Percentiles rank a stretch among this genome's conserved stretches.
Evolutionary conservation across 306 rosid species (phyloP).

Genomic region (Styphnolobium japonicum): DNA sequence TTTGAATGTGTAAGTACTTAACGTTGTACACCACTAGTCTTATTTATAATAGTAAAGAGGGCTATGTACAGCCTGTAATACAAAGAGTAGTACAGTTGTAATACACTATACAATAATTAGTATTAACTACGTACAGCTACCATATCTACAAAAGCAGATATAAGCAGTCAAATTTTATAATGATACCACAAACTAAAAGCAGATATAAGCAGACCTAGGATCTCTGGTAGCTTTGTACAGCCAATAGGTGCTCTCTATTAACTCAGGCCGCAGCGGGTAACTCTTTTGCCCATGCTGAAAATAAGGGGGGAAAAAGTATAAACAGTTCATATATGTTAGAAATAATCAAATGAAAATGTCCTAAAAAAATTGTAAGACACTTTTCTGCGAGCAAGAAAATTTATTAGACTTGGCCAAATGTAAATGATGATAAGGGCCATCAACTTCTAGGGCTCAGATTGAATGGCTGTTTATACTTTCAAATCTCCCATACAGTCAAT

Average conservation of each 20-base stretch:
- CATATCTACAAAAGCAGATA: conserved; percentile 10
- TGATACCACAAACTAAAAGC: conserved; percentile 20
- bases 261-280: conserved; percentile 91
- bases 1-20: neutral
- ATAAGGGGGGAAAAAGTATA: conserved; percentile 9
- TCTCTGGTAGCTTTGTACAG: conserved; percentile 96
- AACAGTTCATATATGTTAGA: conserved; percentile 10
- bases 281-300: conserved; percentile 87
- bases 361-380: neutral
- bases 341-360: neutral
- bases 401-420: neutral
- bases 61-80: neutral
- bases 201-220: conserved; percentile 66
- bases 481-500: conserved; percentile 22
- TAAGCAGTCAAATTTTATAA: conserved; percentile 3
- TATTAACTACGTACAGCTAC: neutral
- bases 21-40: neutral
- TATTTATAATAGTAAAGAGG: neutral
- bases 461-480: neutral
- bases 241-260: conserved; percentile 98
- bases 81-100: neutral
- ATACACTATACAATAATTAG: neutral
- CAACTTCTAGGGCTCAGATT: neutral
- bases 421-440: conserved; percentile 20
- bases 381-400: conserved; percentile 5